Conservation (phyloP, 805 yeast species). For the Metschnikowia cubensis region DNA sequence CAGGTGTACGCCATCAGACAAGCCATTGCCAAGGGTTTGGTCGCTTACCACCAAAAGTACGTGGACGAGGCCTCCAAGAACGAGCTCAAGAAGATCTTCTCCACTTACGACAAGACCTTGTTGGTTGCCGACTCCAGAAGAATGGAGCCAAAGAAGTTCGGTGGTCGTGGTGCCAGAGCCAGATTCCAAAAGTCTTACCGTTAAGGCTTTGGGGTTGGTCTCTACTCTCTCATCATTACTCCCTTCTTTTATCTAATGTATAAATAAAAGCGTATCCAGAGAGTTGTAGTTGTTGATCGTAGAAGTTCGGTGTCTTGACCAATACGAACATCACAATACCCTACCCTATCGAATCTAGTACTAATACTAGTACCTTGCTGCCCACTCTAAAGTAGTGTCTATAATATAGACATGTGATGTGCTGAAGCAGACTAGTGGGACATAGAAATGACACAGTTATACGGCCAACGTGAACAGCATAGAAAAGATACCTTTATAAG, state of each 20-base stretch:
- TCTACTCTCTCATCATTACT: conserved; percentile 12
- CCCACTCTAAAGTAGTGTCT: too few relatives aligned
- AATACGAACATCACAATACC: too few relatives aligned
- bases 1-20: conserved; percentile 99
- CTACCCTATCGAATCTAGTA: too few relatives aligned
- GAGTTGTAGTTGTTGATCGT: not conserved
- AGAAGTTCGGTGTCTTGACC: too few relatives aligned
- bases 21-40: conserved; percentile 99
- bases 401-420: too few relatives aligned
- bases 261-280: conserved; percentile 15
- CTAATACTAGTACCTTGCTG: too few relatives aligned
- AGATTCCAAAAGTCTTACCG: conserved; percentile 99
- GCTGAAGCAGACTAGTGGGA: too few relatives aligned
- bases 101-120: conserved; percentile 98
- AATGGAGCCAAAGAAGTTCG: conserved; percentile 99
- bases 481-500: too few relatives aligned
- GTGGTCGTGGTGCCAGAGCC: conserved; percentile 99
- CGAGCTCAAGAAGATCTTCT: conserved; percentile 97
- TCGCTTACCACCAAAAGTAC: conserved; percentile 99
- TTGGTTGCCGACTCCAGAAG: conserved; percentile 99
- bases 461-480: too few relatives aligned
- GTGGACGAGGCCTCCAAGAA: conserved; percentile 99
- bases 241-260: conserved; percentile 20
- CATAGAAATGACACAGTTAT: too few relatives aligned
- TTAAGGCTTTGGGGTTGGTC: conserved; percentile 44